These are phyloP conservation scores for Tricholomella constricta DNA, from an alignment of 768 basidiomycete genomes.

Conservation along the genomic window DNA sequence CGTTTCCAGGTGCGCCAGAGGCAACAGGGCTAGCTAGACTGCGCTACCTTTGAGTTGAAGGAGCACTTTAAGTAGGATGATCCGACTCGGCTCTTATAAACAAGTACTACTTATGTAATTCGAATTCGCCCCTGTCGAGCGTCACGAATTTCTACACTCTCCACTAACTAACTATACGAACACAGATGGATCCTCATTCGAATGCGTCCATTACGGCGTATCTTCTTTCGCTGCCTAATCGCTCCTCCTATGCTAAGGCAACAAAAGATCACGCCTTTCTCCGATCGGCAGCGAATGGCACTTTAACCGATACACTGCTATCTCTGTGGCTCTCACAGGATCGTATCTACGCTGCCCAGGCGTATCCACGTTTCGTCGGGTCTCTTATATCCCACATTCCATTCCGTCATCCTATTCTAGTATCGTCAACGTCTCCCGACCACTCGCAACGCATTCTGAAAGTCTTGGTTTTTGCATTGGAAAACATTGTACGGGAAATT, in stretches of 20 bases:
- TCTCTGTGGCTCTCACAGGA: conserved; percentile 73
- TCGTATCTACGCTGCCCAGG: conserved; percentile 71
- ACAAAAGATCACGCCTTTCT: conserved; percentile 58
- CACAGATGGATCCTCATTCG: not conserved
- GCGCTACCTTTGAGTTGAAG: no score
- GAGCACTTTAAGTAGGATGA: no score
- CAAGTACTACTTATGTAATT: no score
- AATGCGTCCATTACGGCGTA: conserved; percentile 10
- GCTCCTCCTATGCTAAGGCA: conserved; percentile 42
- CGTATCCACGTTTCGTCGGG: conserved; percentile 74
- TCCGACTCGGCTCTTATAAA: no score
- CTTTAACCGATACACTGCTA: conserved; percentile 49
- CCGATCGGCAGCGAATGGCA: conserved; percentile 51
- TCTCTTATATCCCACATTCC: conserved; percentile 64
- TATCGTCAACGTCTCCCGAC: conserved; percentile 33
- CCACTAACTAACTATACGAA: no score
- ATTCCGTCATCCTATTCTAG: conserved; percentile 35
- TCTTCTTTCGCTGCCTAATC: conserved; percentile 5
- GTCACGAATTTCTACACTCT: no score
- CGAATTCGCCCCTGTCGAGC: no score
- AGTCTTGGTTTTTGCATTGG: conserved; percentile 52
- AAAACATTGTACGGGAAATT: conserved; percentile 58
- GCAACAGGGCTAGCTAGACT: no score
- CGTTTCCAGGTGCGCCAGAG: no score
- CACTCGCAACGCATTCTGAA: conserved; percentile 40